A percentile compares a stretch with the other conserved stretches of the same genome.
These are phyloP conservation scores for Pyricularia grisea DNA, from an alignment of 2,329 filamentous ascomycete species.

Conservation along the genomic window DNA sequence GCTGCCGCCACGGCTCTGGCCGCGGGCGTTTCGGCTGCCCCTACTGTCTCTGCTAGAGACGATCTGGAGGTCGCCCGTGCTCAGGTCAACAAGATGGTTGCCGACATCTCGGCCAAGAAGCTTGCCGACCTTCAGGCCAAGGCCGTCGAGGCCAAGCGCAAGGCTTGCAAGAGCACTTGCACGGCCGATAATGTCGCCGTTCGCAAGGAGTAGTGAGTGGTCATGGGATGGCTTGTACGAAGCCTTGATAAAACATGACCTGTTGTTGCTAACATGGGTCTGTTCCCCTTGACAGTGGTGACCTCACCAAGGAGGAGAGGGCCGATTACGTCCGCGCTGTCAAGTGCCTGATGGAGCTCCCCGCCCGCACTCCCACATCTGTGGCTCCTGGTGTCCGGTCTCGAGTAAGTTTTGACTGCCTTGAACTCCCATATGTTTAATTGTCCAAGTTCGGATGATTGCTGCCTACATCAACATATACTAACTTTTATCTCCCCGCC, in stretches of 20 bases:
- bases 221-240: too few relatives aligned
- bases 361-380: constrained; percentile 17
- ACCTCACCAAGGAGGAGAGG: constrained; percentile 22
- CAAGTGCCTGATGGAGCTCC: constrained; percentile 23
- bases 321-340: constrained; percentile 27
- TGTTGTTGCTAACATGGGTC: not conserved
- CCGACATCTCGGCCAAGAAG: not conserved
- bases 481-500: not conserved
- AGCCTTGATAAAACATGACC: not conserved
- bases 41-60: not conserved
- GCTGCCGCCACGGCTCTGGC: not conserved
- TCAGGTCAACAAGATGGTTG: not conserved
- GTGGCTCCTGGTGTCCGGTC: constrained; percentile 24
- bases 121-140: not conserved
- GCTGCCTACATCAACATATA: not conserved
- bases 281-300: constrained; percentile 11
- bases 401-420: constrained; percentile 11
- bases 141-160: not conserved
- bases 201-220: constrained; percentile 20
- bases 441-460: too few relatives aligned
- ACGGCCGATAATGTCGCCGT: constrained; percentile 16
- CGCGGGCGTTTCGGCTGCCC: not conserved
- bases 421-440: not conserved
- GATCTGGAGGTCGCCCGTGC: not conserved
- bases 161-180: constrained; percentile 11